Base-by-base conservation (phyloP, 75 land plant species). In the Ceratopteris richardii region DNA sequence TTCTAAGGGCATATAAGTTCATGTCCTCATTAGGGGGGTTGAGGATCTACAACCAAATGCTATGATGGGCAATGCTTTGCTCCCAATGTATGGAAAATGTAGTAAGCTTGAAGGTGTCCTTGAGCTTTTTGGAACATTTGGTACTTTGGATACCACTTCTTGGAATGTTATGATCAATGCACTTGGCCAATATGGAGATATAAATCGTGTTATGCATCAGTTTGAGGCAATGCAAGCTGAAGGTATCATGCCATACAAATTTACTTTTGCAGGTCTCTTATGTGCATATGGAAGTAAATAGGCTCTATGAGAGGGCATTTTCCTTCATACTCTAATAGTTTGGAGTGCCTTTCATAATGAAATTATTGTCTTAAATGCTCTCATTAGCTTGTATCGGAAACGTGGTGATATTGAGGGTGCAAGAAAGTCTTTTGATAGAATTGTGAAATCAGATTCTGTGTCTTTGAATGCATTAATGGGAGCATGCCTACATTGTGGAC, bases 401-500 rank as follows among this genome's bases (percentile, higher is more conserved):
- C 47, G 72, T 68, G 76, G 73, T n/a, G 52, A 57, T 58, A 69
- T 82, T 43, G 67, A 67, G 24, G 68, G 65, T 64, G 86, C 89
- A 58, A 4, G 24, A 12, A 58, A 64, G 28, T 63, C 76, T 12
- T 85, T 82, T 52, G 20, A 29, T 0, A 39, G 37, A 21, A 73
- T 82, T 73, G 31, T 47, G 9, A 16, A 37, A 1, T 61, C 59
- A 17, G 72, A 76, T 51, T 23, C 57, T 5, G 56, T 79, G 20
- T 65, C 82, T 18, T 82, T 82, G 86, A 85, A 79, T 71, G 66
- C 71, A 14, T 73, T 82, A 47, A 79, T 85, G 46, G 53, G 57
- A 6, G 86, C 73, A 18, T 67, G 46, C 56, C 58, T 72, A 18
- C 81, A 79, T 23, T 67, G 72, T 65, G 82, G 86, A 23, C 58